These are phyloP conservation scores for Aspergillus glaucus DNA, from an alignment of 2,329 filamentous ascomycete genomes.

Conservation along the genomic window DNA sequence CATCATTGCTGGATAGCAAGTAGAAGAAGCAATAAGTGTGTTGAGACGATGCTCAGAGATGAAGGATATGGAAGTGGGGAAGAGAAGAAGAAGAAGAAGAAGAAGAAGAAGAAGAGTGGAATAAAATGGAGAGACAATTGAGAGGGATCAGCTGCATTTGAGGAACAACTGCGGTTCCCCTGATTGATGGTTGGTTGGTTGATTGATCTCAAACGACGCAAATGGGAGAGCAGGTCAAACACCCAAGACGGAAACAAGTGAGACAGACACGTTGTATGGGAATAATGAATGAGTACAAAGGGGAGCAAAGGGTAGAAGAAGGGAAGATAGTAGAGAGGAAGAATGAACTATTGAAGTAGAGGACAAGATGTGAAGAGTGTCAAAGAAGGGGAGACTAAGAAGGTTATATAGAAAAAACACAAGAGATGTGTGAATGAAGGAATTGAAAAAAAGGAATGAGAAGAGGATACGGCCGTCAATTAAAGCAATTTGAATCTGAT, in stretches of 20 bases:
- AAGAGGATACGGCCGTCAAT: constrained; percentile 8
- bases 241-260: constrained; percentile 2
- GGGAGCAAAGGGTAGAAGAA: constrained; percentile 10
- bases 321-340: constrained; percentile 4
- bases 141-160: constrained; percentile 1
- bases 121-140: neutral
- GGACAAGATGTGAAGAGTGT: neutral
- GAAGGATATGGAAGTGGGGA: neutral
- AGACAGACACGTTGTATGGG: constrained; percentile 1
- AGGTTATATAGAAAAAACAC: too few relatives aligned
- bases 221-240: constrained; percentile 8
- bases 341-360: constrained; percentile 2
- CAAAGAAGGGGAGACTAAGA: neutral
- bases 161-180: neutral
- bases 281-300: constrained; percentile 10
- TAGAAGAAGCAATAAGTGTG: too few relatives aligned
- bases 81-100: neutral
- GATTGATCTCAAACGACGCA: neutral
- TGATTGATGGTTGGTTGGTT: neutral
- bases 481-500: too few relatives aligned
- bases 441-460: constrained; percentile 9
- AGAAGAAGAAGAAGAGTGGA: neutral
- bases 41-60: neutral
- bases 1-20: constrained; percentile 1
- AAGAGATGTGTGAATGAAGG: neutral